These are phyloP conservation scores for Globisporangium perplexum DNA, from an alignment of 352 stramenopile genomes.

Conservation along the genomic window DNA sequence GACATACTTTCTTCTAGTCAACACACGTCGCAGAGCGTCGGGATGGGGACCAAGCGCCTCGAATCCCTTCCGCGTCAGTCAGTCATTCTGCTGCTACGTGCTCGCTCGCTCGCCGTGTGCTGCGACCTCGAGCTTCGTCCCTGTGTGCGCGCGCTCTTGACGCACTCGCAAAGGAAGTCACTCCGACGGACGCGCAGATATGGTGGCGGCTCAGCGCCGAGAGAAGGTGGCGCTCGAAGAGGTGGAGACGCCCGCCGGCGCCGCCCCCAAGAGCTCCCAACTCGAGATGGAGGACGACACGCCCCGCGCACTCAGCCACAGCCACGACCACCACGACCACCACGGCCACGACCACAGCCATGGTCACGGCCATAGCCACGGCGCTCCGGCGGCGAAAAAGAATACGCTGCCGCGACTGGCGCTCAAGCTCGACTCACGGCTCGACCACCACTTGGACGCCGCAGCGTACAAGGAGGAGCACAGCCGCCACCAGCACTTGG, in stretches of 20 bases:
- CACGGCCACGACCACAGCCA: constrained; percentile 49
- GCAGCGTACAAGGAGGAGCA: constrained; percentile 20
- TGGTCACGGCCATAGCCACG: constrained; percentile 39
- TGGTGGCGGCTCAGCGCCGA: constrained; percentile 14
- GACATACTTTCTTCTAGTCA: background rate
- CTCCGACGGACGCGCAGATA: background rate
- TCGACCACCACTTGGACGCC: constrained; percentile 14
- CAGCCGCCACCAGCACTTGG: constrained; percentile 20
- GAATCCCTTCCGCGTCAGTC: background rate
- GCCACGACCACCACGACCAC: constrained; percentile 17
- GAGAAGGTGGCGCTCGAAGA: constrained; percentile 20
- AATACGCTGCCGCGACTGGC: constrained; percentile 11
- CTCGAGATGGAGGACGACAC: constrained; percentile 18
- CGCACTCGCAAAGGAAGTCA: no score
- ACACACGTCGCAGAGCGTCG: background rate
- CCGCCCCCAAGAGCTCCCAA: constrained; percentile 12
- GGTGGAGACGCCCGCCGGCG: constrained; percentile 12
- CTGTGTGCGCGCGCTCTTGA: no score
- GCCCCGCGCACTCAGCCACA: constrained; percentile 17
- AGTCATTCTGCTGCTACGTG: background rate
- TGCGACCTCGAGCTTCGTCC: background rate
- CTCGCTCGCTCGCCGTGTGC: background rate
- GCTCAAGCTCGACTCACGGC: constrained; percentile 13
- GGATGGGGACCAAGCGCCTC: background rate
- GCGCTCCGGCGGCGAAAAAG: constrained; percentile 3